Conservation (phyloP, 1,139 yeast species). For the Scheffersomyces stambukii region DNA sequence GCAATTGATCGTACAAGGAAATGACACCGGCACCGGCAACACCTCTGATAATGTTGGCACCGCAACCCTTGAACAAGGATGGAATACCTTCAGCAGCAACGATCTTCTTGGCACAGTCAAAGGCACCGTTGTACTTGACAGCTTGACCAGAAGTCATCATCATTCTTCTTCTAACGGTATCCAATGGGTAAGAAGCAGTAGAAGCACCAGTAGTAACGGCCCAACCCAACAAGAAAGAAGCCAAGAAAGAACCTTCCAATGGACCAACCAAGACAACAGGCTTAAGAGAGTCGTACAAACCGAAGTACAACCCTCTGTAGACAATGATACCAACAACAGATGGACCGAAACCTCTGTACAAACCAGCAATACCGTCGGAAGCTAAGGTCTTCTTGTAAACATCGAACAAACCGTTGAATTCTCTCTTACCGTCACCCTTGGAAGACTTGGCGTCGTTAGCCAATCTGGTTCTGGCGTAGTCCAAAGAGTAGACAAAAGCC, state of each 20-base stretch:
- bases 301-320: conserved; percentile 55
- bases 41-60: conserved; percentile 57
- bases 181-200: conserved; percentile 54
- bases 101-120: conserved; percentile 46
- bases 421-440: conserved; percentile 42
- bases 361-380: conserved; percentile 54
- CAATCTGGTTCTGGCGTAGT: conserved; percentile 54
- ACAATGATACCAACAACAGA: conserved; percentile 51
- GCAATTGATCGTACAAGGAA: conserved; percentile 52
- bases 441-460: conserved; percentile 53
- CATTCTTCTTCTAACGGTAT: conserved; percentile 55
- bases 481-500: conserved; percentile 53
- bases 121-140: conserved; percentile 50
- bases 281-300: conserved; percentile 52
- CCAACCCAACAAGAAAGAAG: conserved; percentile 55
- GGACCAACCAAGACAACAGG: conserved; percentile 54
- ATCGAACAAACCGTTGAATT: conserved; percentile 52
- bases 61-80: conserved; percentile 53
- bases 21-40: conserved; percentile 56
- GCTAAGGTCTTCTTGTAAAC: conserved; percentile 53
- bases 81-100: conserved; percentile 51
- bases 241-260: conserved; percentile 52
- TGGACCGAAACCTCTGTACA: conserved; percentile 57
- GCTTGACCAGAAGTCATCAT: conserved; percentile 57
- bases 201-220: conserved; percentile 53